Evolutionary conservation across 1,139 yeast genomes (phyloP), one percentile per base, ranked within the genome.

Genomic region (Sugiyamaella pinicola): DNA sequence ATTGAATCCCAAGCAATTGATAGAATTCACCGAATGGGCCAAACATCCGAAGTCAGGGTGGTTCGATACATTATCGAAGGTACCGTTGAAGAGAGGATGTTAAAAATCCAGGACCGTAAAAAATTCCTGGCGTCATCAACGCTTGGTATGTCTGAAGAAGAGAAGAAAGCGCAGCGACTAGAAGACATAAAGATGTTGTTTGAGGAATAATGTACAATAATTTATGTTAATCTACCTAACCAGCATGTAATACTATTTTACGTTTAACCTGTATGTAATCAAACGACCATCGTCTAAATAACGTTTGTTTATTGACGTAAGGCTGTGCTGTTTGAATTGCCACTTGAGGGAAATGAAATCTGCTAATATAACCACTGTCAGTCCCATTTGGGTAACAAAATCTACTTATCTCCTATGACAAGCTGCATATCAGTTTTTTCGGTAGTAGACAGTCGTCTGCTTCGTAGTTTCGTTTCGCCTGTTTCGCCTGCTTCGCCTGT

Each of bases 1-100:
- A 83, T 88, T 40, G 98, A 93, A 65, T 89, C 88, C 42, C 98
- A 93, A 69, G 98, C 98, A 0, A 89, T 93, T 60, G 98, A 93
- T 69, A 80, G 98, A 64, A 80, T 93, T 24, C 98, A 93, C 66
- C 78, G 98, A 59, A 87, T 93, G 68, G 98, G 98, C 0, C 98
- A 93, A 67, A 74, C 74, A 13, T 80, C 77, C 34, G 78, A 78
- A 37, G 98, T 93, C 18, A 82, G 80, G 57, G 93, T 93, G 15
- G 75, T 82, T 1, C 72, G 98, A 56, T 90, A 91, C 63, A 88
- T 93, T 42, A 83, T 90, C 70, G 84, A 84, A 61, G 83, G 84
- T 51, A 82, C 93, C 53, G 87, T 93, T n/a, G 99, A 93, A 67
- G 95, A 85, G 55, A 83, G 90, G 62, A 91, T 93, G 93, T 73